Evolutionary conservation across 2,329 filamentous ascomycete genomes (phyloP).

Genomic region (Rutstroemia sp.): DNA sequence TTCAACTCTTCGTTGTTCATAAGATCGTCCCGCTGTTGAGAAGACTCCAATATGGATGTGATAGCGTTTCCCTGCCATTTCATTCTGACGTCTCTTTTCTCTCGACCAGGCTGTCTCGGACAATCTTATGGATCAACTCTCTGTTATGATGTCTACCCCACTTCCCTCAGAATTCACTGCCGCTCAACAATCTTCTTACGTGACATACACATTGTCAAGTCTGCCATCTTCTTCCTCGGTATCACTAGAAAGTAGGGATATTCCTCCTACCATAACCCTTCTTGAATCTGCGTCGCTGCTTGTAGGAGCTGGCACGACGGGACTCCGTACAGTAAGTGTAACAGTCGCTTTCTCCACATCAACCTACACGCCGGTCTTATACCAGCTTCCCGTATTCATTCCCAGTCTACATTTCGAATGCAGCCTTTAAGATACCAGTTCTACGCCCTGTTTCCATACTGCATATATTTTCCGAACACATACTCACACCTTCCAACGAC

Average conservation of each 20-base stretch:
- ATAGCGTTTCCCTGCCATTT: too few relatives aligned
- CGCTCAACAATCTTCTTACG: constrained; percentile 65
- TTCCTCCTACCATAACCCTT: constrained; percentile 45
- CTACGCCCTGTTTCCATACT: background rate
- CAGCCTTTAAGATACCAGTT: too few relatives aligned
- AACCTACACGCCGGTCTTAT: background rate
- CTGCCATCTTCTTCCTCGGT: background rate
- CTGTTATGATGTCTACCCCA: constrained; percentile 54
- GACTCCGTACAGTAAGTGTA: constrained; percentile 50
- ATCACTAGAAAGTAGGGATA: background rate
- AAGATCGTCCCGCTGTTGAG: background rate
- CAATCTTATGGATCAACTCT: constrained; percentile 64
- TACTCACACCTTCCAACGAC: background rate
- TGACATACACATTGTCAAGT: constrained; percentile 53
- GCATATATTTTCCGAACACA: background rate
- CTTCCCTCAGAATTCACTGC: constrained; percentile 56
- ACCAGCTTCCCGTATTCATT: background rate
- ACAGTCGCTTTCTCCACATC: too few relatives aligned
- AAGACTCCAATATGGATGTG: too few relatives aligned
- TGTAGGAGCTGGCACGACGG: constrained; percentile 65
- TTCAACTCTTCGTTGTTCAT: constrained; percentile 5
- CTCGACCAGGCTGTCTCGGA: constrained; percentile 70
- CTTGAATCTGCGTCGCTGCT: constrained; percentile 64
- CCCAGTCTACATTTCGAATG: background rate
- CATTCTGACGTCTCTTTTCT: constrained; percentile 20